Percentiles rank a stretch among this genome's conserved stretches.
Conservation (phyloP, 192 early-diverging fungal genomes). For the Coemansia furcata region DNA sequence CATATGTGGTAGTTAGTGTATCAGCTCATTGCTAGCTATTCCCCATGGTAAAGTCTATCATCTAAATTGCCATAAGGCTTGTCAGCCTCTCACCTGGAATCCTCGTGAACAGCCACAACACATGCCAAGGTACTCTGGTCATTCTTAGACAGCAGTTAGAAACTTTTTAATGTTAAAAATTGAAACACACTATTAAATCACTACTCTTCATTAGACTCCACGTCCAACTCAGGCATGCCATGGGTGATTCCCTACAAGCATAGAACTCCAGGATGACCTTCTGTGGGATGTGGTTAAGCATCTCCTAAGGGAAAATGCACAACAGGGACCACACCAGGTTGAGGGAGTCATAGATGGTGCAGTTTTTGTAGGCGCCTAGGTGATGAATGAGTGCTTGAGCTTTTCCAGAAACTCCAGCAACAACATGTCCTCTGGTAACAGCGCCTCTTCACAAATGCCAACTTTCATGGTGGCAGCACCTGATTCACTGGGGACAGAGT, state of each 20-base stretch:
- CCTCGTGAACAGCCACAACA: too few relatives aligned
- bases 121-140: too few relatives aligned
- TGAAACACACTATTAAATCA: neutral
- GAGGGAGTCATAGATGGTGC: conserved; percentile 95
- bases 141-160: neutral
- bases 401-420: conserved; percentile 97
- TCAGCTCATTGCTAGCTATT: too few relatives aligned
- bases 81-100: too few relatives aligned
- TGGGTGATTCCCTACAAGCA: conserved; percentile 57
- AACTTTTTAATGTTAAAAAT: neutral
- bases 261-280: conserved; percentile 94
- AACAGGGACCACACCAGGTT: conserved; percentile 98
- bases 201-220: conserved; percentile 30
- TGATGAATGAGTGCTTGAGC: conserved; percentile 97
- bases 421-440: conserved; percentile 98
- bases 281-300: conserved; percentile 98
- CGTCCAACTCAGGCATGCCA: conserved; percentile 15
- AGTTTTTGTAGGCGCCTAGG: conserved; percentile 93
- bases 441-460: conserved; percentile 97
- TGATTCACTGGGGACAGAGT: too few relatives aligned
- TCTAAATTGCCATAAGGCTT: too few relatives aligned
- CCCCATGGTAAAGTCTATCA: too few relatives aligned
- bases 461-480: conserved; percentile 98
- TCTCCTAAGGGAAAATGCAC: conserved; percentile 99
- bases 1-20: too few relatives aligned